These are phyloP conservation scores for Suhomyces canberraensis DNA, from an alignment of 805 yeast genomes.

Conservation along the genomic window DNA sequence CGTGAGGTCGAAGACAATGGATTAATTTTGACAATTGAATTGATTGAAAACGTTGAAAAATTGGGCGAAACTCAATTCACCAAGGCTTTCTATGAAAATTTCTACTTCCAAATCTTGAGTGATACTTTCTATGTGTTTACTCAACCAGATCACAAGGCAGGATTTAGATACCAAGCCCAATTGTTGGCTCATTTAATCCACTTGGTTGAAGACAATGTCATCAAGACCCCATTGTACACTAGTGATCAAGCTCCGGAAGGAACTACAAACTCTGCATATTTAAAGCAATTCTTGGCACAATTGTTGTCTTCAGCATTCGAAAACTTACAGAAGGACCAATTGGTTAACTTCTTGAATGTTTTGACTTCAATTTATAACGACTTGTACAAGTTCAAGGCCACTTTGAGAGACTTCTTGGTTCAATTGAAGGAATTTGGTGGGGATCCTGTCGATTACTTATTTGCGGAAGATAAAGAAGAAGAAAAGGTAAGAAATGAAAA, in stretches of 20 bases:
- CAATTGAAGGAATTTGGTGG: constrained; percentile 97
- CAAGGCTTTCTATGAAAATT: constrained; percentile 81
- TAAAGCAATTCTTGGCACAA: constrained; percentile 77
- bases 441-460: constrained; percentile 89
- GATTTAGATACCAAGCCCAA: constrained; percentile 84
- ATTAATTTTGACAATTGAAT: constrained; percentile 74
- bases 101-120: constrained; percentile 81
- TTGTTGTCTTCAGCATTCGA: constrained; percentile 90
- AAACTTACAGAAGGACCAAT: constrained; percentile 80
- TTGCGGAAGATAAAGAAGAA: constrained; percentile 86
- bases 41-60: constrained; percentile 79
- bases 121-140: constrained; percentile 93
- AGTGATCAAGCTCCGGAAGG: constrained; percentile 83
- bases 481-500: constrained; percentile 68
- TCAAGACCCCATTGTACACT: constrained; percentile 73
- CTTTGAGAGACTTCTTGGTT: constrained; percentile 90
- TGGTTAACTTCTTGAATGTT: constrained; percentile 75
- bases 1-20: constrained; percentile 96
- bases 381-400: constrained; percentile 71
- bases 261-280: constrained; percentile 72
- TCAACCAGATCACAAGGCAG: constrained; percentile 96
- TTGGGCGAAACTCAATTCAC: constrained; percentile 72
- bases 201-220: constrained; percentile 72
- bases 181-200: constrained; percentile 80
- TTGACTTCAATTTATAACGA: constrained; percentile 72